Percentiles rank a stretch among this genome's conserved stretches.
These are phyloP conservation scores for Suillus luteus DNA, from an alignment of 768 basidiomycete species.

Conservation along the genomic window DNA sequence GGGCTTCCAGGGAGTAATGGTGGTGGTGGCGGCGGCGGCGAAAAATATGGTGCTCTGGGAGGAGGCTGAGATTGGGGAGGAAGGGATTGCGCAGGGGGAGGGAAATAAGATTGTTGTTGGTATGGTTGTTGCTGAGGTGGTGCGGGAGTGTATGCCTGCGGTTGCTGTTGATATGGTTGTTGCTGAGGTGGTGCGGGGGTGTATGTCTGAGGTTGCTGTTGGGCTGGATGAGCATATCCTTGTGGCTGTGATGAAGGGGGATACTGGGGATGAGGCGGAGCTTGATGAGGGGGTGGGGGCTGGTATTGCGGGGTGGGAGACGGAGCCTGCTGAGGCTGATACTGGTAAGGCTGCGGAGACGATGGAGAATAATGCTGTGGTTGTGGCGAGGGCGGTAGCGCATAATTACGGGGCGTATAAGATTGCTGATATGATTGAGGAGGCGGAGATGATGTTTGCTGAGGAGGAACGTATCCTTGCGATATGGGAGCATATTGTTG, in stretches of 20 bases:
- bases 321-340: constrained; percentile 13
- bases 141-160: too few relatives aligned
- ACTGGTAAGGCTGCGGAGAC: neutral
- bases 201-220: constrained; percentile 20
- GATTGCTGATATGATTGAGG: constrained; percentile 20
- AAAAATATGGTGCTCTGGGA: neutral
- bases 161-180: constrained; percentile 14
- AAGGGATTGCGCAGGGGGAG: constrained; percentile 17
- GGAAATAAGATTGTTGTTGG: constrained; percentile 21
- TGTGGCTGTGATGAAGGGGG: constrained; percentile 9
- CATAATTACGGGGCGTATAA: constrained; percentile 16
- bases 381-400: constrained; percentile 13
- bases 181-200: constrained; percentile 16
- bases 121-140: constrained; percentile 15
- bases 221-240: constrained; percentile 13
- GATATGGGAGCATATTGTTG: constrained; percentile 16
- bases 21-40: constrained; percentile 23
- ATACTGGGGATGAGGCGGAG: constrained; percentile 21
- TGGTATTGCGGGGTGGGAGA: constrained; percentile 15
- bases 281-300: constrained; percentile 29
- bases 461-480: constrained; percentile 6
- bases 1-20: constrained; percentile 10
- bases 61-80: constrained; percentile 18
- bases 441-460: constrained; percentile 4
- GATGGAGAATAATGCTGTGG: constrained; percentile 17